Evolutionary conservation across 2,329 filamentous ascomycete genomes (phyloP).

Genomic region (Chaetomium strumarium): DNA sequence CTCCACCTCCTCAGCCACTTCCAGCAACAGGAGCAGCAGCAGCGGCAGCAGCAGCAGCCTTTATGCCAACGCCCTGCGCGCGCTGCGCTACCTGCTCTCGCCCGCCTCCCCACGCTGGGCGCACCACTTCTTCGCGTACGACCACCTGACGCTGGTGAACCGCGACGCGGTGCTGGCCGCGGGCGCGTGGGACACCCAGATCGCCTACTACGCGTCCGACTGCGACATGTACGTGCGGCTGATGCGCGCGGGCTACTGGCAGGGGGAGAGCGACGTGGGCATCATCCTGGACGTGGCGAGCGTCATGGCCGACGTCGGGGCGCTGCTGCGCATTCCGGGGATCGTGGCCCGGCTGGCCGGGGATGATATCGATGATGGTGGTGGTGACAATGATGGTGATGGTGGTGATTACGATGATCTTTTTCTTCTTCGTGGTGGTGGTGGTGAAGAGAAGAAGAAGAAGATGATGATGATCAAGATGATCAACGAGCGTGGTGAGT

Average conservation of each 20-base stretch:
- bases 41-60: no score
- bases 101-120: constrained; percentile 38
- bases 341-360: constrained; percentile 30
- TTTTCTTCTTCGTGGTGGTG: no score
- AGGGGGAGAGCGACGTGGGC: constrained; percentile 34
- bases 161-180: constrained; percentile 44
- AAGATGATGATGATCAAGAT: constrained; percentile 25
- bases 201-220: constrained; percentile 53
- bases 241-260: constrained; percentile 36
- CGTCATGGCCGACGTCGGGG: constrained; percentile 38
- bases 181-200: constrained; percentile 52
- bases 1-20: constrained; percentile 31
- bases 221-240: constrained; percentile 50
- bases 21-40: no score
- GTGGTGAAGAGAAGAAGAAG: constrained; percentile 10
- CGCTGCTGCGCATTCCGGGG: constrained; percentile 37
- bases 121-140: constrained; percentile 53
- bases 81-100: constrained; percentile 30
- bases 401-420: constrained; percentile 18
- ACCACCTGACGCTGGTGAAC: constrained; percentile 53
- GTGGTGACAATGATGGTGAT: constrained; percentile 19
- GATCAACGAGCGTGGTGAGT: constrained; percentile 33
- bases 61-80: constrained; percentile 36
- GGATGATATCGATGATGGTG: background rate
- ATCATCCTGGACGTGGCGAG: constrained; percentile 38